Base-by-base conservation (phyloP, 2,329 filamentous ascomycete species). In the Alternaria novae-zelandiae region DNA sequence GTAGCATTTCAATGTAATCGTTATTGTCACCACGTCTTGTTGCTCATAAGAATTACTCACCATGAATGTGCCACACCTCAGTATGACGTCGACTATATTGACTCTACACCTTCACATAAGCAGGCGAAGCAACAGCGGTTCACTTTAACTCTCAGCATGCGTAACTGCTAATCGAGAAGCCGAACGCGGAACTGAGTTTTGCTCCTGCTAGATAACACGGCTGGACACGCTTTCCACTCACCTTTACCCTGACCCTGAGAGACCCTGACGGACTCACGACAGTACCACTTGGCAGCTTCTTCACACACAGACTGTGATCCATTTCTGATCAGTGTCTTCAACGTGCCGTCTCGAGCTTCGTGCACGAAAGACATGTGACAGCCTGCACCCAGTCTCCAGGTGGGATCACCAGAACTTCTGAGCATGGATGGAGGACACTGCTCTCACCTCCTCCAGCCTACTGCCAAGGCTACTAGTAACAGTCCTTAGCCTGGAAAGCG, bases 1-100 rank as follows among this genome's bases (percentile, higher is more conserved):
- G 67, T 71, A 69, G 69, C 44, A 46, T 30, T 53, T 54, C 54
- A 65, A 69, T 62, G 43, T 17, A 51, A 28, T 28, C 10, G 26
- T 20, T 44, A 47, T 5, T 44, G 21, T 49, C 30, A 26, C 12
- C 13, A 10, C 12, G 11, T 12, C 4, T 56, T 6, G 7, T 45
- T 12, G 20, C 23, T 8, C 1, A 26, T 56, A 32, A 32, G 13
- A 4, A 3, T 11, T 10, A 23, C 21, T 21, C n/a, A 13, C 43
- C 17, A 25, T 36, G 4, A 3, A 36, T 17, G 8, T 41, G 43
- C 25, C 12, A 32, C 49, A 51, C 17, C 28, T 32, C 12, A 25
- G 17, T 12, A 41, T 23, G 17, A 41, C 36, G 36, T 41, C 36
- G 36, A 25, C 25, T 28, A 30, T 5, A 20, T 53, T 23, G 28